A percentile compares a stretch with the other conserved stretches of the same genome.
Evolutionary conservation across 108 stramenopile genomes (phyloP).

Genomic region (Fragilariopsis cylindrus): DNA sequence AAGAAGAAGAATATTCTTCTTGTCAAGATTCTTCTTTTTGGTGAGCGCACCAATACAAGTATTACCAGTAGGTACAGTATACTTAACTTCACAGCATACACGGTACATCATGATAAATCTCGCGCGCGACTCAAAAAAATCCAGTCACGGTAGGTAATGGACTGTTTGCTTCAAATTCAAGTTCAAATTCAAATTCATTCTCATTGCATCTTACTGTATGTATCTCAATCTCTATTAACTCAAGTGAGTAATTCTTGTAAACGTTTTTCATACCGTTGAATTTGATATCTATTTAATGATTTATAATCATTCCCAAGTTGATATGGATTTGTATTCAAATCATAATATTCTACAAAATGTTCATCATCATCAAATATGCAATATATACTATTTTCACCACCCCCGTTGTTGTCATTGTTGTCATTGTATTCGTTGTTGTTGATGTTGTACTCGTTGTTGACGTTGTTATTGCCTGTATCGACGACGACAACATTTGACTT

Average conservation of each 20-base stretch:
- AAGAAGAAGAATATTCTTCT: no score
- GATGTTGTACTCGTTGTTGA: conserved; percentile 18
- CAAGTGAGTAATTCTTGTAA: conserved; percentile 21
- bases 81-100: no score
- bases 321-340: conserved; percentile 33
- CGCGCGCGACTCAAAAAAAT: no score
- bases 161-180: no score
- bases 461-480: neutral
- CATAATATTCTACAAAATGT: conserved; percentile 42
- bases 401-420: neutral
- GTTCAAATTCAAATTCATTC: no score
- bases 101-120: no score
- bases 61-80: no score
- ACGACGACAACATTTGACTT: neutral
- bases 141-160: no score
- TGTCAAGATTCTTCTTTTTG: no score
- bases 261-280: conserved; percentile 28
- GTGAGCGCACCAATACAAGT: no score
- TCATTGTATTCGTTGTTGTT: neutral
- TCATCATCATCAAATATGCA: conserved; percentile 40
- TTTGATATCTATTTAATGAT: neutral
- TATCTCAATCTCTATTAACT: no score
- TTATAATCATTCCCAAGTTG: conserved; percentile 26
- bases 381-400: conserved; percentile 32
- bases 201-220: no score